Evolutionary conservation across 352 stramenopile species (phyloP).

Genomic region (Pythium dissotocum): DNA sequence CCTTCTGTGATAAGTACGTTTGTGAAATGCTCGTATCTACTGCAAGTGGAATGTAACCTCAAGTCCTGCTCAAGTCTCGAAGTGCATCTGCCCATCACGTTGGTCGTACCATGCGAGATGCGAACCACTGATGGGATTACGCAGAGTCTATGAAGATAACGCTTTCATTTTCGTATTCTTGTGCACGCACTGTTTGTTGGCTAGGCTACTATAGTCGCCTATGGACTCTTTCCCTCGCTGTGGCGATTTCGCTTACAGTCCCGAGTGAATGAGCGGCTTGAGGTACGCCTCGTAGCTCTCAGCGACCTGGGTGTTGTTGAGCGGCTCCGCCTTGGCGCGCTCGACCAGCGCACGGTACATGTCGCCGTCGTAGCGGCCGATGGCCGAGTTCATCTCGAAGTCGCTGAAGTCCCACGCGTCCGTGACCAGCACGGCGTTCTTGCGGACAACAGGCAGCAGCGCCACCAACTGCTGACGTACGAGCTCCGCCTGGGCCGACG

Average conservation of each 20-base stretch:
- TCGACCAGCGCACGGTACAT: constrained; percentile 62
- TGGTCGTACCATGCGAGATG: too few species aligned
- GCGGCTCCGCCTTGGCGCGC: constrained; percentile 46
- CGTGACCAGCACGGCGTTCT: constrained; percentile 49
- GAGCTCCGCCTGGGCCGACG: constrained; percentile 40
- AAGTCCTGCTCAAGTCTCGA: too few species aligned
- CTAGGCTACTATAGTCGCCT: too few species aligned
- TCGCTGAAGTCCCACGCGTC: constrained; percentile 48
- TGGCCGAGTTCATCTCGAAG: constrained; percentile 71
- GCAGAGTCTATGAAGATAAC: neutral
- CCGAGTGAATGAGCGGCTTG: constrained; percentile 36
- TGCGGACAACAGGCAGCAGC: constrained; percentile 42
- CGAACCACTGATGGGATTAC: too few species aligned
- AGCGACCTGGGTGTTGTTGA: constrained; percentile 58
- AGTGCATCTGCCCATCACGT: too few species aligned
- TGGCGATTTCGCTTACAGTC: constrained; percentile 11
- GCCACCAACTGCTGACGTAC: constrained; percentile 35
- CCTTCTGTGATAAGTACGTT: too few species aligned
- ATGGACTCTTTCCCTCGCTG: too few species aligned
- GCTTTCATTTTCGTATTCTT: neutral
- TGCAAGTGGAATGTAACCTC: too few species aligned
- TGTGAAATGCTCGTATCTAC: too few species aligned
- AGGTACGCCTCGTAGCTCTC: constrained; percentile 60
- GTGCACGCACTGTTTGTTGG: too few species aligned
- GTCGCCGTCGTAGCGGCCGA: constrained; percentile 71